These are phyloP conservation scores for Neocucurbitaria cava DNA, from an alignment of 2,329 filamentous ascomycete species.

Conservation along the genomic window DNA sequence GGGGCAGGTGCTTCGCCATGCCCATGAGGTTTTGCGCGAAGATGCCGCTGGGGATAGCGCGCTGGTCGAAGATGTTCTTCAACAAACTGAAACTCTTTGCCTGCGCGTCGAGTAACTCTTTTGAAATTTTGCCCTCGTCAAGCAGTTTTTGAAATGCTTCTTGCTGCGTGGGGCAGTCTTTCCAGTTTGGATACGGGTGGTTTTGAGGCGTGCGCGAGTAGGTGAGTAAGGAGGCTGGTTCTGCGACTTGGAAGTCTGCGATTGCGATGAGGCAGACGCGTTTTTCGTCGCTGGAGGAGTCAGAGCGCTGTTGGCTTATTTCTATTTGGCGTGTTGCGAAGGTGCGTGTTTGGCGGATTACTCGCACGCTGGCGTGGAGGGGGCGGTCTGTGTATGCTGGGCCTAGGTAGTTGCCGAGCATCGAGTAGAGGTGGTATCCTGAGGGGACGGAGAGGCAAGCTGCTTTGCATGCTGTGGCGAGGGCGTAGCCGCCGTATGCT, in stretches of 20 bases:
- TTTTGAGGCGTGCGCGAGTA: conserved; percentile 50
- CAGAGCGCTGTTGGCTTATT: conserved; percentile 51
- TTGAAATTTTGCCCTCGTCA: conserved; percentile 16
- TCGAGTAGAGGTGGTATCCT: conserved; percentile 54
- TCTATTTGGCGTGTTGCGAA: conserved; percentile 58
- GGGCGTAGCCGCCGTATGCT: conserved; percentile 57
- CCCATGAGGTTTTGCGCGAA: conserved; percentile 55
- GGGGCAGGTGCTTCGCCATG: conserved; percentile 41
- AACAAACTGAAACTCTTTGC: conserved; percentile 38
- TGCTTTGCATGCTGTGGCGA: conserved; percentile 52
- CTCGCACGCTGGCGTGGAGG: conserved; percentile 47
- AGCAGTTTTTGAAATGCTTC: conserved; percentile 4
- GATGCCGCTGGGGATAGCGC: conserved; percentile 52
- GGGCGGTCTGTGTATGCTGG: conserved; percentile 53
- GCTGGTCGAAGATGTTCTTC: conserved; percentile 44
- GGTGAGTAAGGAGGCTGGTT: conserved; percentile 43
- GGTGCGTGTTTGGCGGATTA: conserved; percentile 54
- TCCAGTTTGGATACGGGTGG: conserved; percentile 37
- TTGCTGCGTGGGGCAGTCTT: conserved; percentile 10
- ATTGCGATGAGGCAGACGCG: conserved; percentile 54
- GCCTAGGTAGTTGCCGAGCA: conserved; percentile 57
- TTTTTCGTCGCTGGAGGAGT: conserved; percentile 43
- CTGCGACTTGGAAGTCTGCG: conserved; percentile 57
- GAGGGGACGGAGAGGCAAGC: conserved; percentile 50
- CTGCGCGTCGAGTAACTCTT: conserved; percentile 28